Evolutionary conservation across 805 yeast species (phyloP), one percentile per base, ranked within the genome.

Genomic region (Nakazawaea sp.): DNA sequence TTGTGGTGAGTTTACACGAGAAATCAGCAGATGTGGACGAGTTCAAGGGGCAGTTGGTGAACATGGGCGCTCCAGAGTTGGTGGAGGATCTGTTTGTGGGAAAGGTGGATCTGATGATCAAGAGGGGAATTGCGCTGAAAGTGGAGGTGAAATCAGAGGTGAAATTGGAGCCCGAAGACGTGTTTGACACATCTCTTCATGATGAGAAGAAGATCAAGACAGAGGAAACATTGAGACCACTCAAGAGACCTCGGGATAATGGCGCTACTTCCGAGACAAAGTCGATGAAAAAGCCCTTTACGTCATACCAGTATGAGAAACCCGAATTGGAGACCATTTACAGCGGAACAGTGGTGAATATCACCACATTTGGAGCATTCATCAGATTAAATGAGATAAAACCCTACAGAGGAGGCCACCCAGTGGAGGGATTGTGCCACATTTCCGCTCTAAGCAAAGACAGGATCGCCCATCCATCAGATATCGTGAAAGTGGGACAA

Each of bases 331-430:
- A 74, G 13, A 55, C 65, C 18, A 59, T 84, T 0, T 78, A 81
- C 47, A 56, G 55, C 20, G 97, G 95, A 0, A 56, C 45, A 18
- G 81, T 90, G 3, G 66, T 64, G 32, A 74, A 72, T 31, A 47
- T 84, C 1, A 75, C 77, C 30, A 55, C 70, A 2, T 89, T 77
- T 57, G 97, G 97, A 1, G 94, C 87, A 1, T 90, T 89, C 52
- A 71, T 87, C 0, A 56, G 72, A 8, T 53, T 89, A 1, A 45
- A 55, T 5, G 74, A 68, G 0, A 49, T 65, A 40, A 49, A 27
- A 50, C 52, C 11, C 44, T 43, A 18, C 45, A 46, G 18, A 18
- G 20, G 38, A n/a, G 35, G 38, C 10, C 50, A 20, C 40, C 45
- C 13, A n/a, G 30, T 13, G 13, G 76, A 62, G 47, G 95, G 95